Evolutionary conservation across 116 monocot species (phyloP), one percentile per base, ranked within the genome.

Genomic region (Dioscorea cayenensis): DNA sequence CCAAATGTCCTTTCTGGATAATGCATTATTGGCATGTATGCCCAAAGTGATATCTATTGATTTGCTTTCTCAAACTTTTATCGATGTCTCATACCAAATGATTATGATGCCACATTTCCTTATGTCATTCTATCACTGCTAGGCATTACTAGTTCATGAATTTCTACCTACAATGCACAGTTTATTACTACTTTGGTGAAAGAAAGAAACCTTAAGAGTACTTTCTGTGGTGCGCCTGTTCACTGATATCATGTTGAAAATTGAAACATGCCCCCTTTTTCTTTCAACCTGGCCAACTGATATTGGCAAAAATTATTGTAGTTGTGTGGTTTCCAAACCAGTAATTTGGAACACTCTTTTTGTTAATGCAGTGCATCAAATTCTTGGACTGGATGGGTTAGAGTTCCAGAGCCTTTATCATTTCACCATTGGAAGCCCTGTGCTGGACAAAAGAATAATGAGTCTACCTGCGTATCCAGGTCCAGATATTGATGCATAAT

Each of bases 391-490:
- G 69, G 78, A 82, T 72, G 87, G 64, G 29, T 65, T 63, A 67
- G 94, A 94, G 55, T 99, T 94, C 67, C 99, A 99, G 77, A 99
- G 94, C 73, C 84, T 99, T 19, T 94, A 99, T 78, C 99, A 99
- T 78, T 99, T 99, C 70, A 94, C 99, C 0, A 76, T 99, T 21
- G 99, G 99, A 63, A 77, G 75, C 38, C 89, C 99, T 1, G 94
- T 99, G 28, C 20, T 87, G 17, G 94, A 99, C 77, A 86, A 83
- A 64, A 73, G 99, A 69, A 99, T 99, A 19, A 94, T 94, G 99
- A 99, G 86, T 67, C 80, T 94, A 19, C 99, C 99, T 32, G 94
- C 99, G 10, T 99, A 99, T 75, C 99, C 99, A 37, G 99, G 99
- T 70, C 89, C 89, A 48, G 78, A 78, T 48, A 67, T 89, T 37